phyloP scores from a whole-genome alignment of 2,329 filamentous ascomycete genomes.

The Colletotrichum magnum region DNA sequence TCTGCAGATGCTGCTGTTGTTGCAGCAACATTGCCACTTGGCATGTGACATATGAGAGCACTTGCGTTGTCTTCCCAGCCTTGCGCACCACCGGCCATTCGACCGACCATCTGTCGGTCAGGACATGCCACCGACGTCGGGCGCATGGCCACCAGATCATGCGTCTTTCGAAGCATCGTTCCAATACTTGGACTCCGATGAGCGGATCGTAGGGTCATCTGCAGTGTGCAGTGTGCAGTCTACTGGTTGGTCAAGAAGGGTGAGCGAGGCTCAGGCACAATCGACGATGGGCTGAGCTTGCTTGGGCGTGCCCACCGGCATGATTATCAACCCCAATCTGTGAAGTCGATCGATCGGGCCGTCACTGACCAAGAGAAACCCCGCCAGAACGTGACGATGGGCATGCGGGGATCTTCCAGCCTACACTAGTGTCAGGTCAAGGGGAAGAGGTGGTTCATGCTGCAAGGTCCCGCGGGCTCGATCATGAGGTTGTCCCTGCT shows the following conservation, averaged over 20 bases:
- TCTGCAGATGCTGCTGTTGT: neutral
- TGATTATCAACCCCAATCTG: neutral
- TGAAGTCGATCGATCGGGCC: conserved; percentile 14
- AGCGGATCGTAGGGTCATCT: neutral
- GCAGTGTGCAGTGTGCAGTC: neutral
- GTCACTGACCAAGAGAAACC: neutral
- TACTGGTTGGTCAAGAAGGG: neutral
- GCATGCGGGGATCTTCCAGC: conserved; percentile 1
- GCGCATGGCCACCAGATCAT: neutral
- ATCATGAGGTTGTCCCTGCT: conserved; percentile 2
- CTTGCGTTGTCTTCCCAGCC: neutral
- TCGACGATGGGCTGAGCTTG: neutral
- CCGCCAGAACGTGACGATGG: neutral
- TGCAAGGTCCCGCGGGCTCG: neutral
- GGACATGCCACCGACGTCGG: neutral
- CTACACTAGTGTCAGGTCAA: neutral
- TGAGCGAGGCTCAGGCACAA: neutral
- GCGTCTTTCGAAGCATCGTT: neutral
- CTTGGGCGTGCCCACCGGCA: conserved; percentile 2
- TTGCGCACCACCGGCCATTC: neutral
- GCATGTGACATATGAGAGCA: conserved; percentile 8
- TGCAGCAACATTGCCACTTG: conserved; percentile 13
- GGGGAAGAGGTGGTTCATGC: conserved; percentile 7
- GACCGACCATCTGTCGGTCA: neutral
- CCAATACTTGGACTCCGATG: neutral